Conservation (phyloP, 495 filamentous ascomycete genomes). For the Trichoderma parareesei region DNA sequence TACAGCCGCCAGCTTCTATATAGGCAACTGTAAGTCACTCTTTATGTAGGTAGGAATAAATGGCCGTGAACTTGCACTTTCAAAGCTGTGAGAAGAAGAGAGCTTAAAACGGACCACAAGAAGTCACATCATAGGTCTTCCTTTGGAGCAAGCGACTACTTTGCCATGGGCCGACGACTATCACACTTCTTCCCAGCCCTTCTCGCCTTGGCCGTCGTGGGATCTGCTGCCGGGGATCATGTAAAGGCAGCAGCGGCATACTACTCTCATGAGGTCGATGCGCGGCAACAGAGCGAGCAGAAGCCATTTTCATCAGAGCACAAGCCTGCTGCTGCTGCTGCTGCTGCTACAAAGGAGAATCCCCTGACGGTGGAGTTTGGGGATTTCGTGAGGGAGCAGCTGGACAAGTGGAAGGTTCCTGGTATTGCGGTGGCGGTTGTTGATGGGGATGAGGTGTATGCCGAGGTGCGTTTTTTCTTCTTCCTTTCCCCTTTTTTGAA, state of each 20-base stretch:
- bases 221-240: background rate
- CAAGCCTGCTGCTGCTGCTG: background rate
- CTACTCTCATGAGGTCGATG: background rate
- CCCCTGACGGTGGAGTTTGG: conserved; percentile 32
- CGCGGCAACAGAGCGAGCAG: background rate
- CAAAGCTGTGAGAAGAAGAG: background rate
- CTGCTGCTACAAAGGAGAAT: background rate
- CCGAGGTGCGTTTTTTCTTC: conserved; percentile 29
- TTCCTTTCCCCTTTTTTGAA: too few species aligned
- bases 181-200: background rate
- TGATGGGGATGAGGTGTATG: conserved; percentile 33
- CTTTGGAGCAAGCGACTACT: too few species aligned
- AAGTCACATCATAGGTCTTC: too few species aligned
- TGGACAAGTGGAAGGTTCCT: conserved; percentile 43
- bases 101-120: too few species aligned
- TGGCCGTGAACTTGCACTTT: background rate
- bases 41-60: background rate
- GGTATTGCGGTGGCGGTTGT: conserved; percentile 43
- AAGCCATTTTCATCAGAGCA: background rate
- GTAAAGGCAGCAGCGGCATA: background rate
- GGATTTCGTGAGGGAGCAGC: conserved; percentile 23
- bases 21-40: background rate
- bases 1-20: background rate
- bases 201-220: background rate
- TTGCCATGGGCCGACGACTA: background rate